These are phyloP conservation scores for Hypoxylon sp. DNA, from an alignment of 2,329 filamentous ascomycete genomes.

Conservation along the genomic window DNA sequence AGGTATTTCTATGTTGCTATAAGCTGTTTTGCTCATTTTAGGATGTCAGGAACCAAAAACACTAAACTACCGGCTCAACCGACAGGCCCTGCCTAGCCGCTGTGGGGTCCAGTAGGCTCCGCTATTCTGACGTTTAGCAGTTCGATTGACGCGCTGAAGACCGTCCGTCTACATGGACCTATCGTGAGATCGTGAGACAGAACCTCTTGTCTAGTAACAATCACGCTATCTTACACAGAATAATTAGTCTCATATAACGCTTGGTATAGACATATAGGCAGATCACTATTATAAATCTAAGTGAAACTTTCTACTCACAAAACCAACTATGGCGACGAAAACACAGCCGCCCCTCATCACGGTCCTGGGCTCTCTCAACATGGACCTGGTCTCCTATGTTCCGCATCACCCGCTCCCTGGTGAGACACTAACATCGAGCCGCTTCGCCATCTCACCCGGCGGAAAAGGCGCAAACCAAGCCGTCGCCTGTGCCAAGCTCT, in stretches of 20 bases:
- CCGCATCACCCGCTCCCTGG: slow-evolving; percentile 85
- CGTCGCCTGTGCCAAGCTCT: slow-evolving; percentile 87
- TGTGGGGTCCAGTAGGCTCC: slow-evolving; percentile 40
- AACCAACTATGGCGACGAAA: slow-evolving; percentile 33
- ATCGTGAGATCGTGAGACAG: slow-evolving; percentile 18
- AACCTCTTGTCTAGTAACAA: neutral
- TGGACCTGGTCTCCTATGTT: slow-evolving; percentile 91
- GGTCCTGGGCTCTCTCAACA: slow-evolving; percentile 93
- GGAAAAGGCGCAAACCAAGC: slow-evolving; percentile 98
- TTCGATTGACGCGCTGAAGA: slow-evolving; percentile 24
- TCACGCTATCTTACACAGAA: neutral
- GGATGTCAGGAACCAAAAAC: neutral
- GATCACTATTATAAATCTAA: too few species aligned
- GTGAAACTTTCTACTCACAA: neutral
- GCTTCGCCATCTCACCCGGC: slow-evolving; percentile 85
- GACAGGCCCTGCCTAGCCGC: slow-evolving; percentile 20
- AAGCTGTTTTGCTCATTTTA: neutral
- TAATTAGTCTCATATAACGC: neutral
- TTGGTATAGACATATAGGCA: neutral
- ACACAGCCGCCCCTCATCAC: slow-evolving; percentile 73
- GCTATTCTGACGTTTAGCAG: slow-evolving; percentile 45
- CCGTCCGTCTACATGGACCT: slow-evolving; percentile 2
- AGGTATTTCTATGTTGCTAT: neutral
- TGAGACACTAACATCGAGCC: slow-evolving; percentile 86
- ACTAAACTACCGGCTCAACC: neutral